Evolutionary conservation across 768 basidiomycete genomes (phyloP), one percentile per base, ranked within the genome.

Genomic region (Mycena olivaceomarginata): DNA sequence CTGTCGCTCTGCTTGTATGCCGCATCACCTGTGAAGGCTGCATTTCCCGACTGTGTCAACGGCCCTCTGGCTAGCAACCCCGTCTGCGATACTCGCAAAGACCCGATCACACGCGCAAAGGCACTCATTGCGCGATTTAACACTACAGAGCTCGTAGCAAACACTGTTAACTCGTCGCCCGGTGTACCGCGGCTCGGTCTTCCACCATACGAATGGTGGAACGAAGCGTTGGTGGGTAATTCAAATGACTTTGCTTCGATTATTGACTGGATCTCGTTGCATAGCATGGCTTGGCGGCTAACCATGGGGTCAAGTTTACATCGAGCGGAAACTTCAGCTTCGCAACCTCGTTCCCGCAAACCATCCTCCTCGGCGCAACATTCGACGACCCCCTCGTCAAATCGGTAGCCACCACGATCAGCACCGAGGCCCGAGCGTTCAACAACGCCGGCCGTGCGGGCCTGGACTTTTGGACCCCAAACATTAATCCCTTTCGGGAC

Each of bases 151-250:
- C 82, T 92, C 64, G 89, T 89, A 48, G 85, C 84, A 68, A 92
- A 92, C 80, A 91, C 89, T 8, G 89, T 88, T 46, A 91, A 90
- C 75, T 71, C 83, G n/a, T 86, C 90, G 4, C 89, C 89, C 18
- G 92, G 91, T 62, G 91, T 92, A n/a, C 85, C 91, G 65, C 89
- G 91, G 18, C 86, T 92, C 0, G 91, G 91, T 16, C 82, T 93
- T 39, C 91, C 91, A 11, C 80, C 87, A 6, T 93, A 93, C 71
- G 86, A 92, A 68, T 92, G 91, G 91, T 93, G 92, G 91, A 90
- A 89, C 40, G 91, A 93, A 84, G 91, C 25, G 2, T 31, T 31
- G 31, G 31, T 31, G 31, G 31, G 31, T 31, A 31, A 31, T 8
- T 77, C 90, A 88, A 92, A 93, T 65, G 92, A 92, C 39, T 88